Percentiles rank a stretch among this genome's conserved stretches.
Evolutionary conservation across 164 flowering plant species (phyloP).

Genomic region (Cinnamomum micranthum): DNA sequence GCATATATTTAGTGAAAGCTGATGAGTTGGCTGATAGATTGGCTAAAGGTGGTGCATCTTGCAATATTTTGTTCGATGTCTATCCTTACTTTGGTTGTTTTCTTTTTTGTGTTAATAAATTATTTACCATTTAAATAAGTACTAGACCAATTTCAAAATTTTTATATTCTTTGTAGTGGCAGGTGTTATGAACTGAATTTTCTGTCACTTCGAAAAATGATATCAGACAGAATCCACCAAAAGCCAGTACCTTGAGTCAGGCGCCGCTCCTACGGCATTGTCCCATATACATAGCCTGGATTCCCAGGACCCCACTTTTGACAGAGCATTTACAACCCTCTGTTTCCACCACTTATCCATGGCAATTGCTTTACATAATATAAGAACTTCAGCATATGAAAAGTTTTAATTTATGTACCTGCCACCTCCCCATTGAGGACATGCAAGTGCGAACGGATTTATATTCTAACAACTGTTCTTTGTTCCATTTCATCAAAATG

Average conservation of each 20-base stretch:
- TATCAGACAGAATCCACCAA: too few relatives aligned
- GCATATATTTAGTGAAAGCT: too few relatives aligned
- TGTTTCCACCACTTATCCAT: not conserved
- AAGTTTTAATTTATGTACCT: not conserved
- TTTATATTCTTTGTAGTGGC: not conserved
- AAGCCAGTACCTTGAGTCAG: not conserved
- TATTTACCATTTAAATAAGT: too few relatives aligned
- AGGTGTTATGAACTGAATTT: not conserved
- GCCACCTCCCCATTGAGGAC: not conserved
- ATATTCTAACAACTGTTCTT: not conserved
- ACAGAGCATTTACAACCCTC: not conserved
- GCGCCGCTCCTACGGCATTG: not conserved
- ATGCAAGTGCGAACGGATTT: not conserved
- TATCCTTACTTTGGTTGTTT: too few relatives aligned
- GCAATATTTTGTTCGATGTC: too few relatives aligned
- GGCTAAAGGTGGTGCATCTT: too few relatives aligned
- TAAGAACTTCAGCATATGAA: not conserved
- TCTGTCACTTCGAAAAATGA: not conserved
- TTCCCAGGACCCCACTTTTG: not conserved
- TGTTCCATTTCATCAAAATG: not conserved
- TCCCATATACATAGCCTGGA: not conserved
- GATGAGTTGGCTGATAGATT: too few relatives aligned
- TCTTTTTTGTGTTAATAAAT: too few relatives aligned
- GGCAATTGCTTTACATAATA: too few relatives aligned
- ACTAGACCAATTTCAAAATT: not conserved